Evolutionary conservation across 805 yeast genomes (phyloP).

Genomic region (Blastobotrys parvus): DNA sequence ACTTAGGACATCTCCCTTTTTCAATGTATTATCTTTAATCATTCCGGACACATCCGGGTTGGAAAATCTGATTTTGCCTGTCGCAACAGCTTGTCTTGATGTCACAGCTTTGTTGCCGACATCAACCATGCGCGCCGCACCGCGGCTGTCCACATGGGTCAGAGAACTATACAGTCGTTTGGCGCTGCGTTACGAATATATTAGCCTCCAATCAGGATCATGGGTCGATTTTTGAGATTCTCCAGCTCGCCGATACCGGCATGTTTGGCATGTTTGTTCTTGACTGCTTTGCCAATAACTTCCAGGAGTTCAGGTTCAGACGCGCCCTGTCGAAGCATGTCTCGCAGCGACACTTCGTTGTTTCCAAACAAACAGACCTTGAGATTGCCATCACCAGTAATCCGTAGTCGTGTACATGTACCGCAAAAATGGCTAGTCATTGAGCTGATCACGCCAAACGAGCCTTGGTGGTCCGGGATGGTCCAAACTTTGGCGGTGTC

Average conservation of each 20-base stretch:
- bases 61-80: conserved; percentile 36
- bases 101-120: conserved; percentile 35
- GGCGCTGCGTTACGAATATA: too few relatives aligned
- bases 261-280: conserved; percentile 40
- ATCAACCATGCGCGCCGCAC: conserved; percentile 44
- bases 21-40: conserved; percentile 32
- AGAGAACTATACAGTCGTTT: conserved; percentile 10
- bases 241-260: conserved; percentile 43
- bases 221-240: conserved; percentile 42
- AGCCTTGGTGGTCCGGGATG: conserved; percentile 37
- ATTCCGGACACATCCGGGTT: conserved; percentile 26
- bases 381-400: conserved; percentile 47
- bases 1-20: conserved; percentile 46
- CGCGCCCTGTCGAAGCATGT: conserved; percentile 33
- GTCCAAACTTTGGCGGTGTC: conserved; percentile 43
- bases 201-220: conserved; percentile 50
- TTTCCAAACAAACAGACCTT: conserved; percentile 49
- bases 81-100: conserved; percentile 36
- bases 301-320: conserved; percentile 31
- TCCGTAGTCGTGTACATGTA: conserved; percentile 43
- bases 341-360: conserved; percentile 41
- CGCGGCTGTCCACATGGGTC: conserved; percentile 35
- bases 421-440: conserved; percentile 48
- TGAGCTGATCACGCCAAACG: conserved; percentile 45
- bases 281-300: conserved; percentile 39